Evolutionary conservation across 805 yeast genomes (phyloP), one percentile per base, ranked within the genome.

Genomic region (Candida arabinofermentans): DNA sequence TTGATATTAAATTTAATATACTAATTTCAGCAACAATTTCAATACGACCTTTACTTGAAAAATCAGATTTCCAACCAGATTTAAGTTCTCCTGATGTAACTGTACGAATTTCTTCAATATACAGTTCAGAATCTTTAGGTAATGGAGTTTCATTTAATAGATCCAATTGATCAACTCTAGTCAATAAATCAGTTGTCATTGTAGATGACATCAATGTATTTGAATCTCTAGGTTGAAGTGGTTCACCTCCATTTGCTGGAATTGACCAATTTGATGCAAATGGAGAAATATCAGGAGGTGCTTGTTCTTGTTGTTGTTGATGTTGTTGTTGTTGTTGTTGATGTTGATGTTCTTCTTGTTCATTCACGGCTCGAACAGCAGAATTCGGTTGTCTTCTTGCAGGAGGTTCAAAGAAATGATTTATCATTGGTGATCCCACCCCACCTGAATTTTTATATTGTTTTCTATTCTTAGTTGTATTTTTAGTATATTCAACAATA

Each of bases 51-150:
- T 72, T 72, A 32, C 79, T 83, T 5, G 80, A 64, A 58, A 83
- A 90, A 62, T 93, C 99, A 1, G 93, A 79, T 61, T 93, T 93
- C 99, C 99, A 93, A 3, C 99, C 99, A 24, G 76, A 71, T 57
- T 85, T 86, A 57, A 88, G 64, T 46, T 86, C 96, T 9, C 96
- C 96, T 41, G 80, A 75, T 10, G 83, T 75, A 8, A 93, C 67
- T 4, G 86, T 77, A 24, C 90, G 72, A 7, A 75, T 74, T 55
- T 90, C 96, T 59, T 89, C 95, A 10, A 80, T 61, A 51, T 74
- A 83, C 12, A 85, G 46, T 4, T 47, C 52, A 1, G 54, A 34
- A 1, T 46, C 45, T 3, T 27, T 48, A 36, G 59, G 42, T 22
- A 37, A 24, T 10, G 43, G 43, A 18, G 30, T 13, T 5, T 14